A percentile compares a stretch with the other conserved stretches of the same genome.
phyloP scores from a whole-genome alignment of 306 rosid genomes.

The Cicer chorassanicum region DNA sequence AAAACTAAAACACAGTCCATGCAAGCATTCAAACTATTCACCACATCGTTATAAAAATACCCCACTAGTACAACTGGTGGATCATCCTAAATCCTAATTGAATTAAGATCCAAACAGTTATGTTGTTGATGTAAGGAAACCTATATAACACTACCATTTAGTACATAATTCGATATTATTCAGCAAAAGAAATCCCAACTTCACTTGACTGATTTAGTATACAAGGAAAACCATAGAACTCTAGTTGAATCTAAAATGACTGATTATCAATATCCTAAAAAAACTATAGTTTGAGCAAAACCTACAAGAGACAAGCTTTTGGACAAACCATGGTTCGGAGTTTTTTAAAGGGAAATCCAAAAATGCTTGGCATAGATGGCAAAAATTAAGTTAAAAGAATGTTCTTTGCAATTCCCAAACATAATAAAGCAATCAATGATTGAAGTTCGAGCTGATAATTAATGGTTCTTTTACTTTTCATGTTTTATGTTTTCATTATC shows the following conservation, averaged over 20 bases:
- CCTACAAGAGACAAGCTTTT: constrained; percentile 5
- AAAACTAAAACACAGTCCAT: constrained; percentile 2
- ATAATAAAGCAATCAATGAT: constrained; percentile 12
- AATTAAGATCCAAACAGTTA: constrained; percentile 22
- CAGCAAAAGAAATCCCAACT: background rate
- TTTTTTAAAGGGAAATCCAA: constrained; percentile 1
- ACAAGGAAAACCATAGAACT: constrained; percentile 6
- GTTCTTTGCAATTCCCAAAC: constrained; percentile 13
- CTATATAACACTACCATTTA: constrained; percentile 10
- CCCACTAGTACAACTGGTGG: constrained; percentile 14
- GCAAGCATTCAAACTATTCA: constrained; percentile 32
- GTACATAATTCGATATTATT: constrained; percentile 14
- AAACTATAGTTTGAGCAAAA: background rate
- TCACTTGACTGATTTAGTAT: background rate
- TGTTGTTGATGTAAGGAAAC: constrained; percentile 8
- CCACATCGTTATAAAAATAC: background rate
- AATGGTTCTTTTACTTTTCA: too few species aligned
- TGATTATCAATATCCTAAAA: background rate
- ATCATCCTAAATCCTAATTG: background rate
- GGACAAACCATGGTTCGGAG: background rate
- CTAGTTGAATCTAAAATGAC: background rate
- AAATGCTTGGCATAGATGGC: constrained; percentile 6
- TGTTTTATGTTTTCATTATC: too few species aligned
- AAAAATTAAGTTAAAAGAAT: background rate
- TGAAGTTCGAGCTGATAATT: constrained; percentile 21